Percentiles rank a stretch among this genome's conserved stretches.
Evolutionary conservation across 331 rosid species (phyloP).

Genomic region (Quercus lobata): DNA sequence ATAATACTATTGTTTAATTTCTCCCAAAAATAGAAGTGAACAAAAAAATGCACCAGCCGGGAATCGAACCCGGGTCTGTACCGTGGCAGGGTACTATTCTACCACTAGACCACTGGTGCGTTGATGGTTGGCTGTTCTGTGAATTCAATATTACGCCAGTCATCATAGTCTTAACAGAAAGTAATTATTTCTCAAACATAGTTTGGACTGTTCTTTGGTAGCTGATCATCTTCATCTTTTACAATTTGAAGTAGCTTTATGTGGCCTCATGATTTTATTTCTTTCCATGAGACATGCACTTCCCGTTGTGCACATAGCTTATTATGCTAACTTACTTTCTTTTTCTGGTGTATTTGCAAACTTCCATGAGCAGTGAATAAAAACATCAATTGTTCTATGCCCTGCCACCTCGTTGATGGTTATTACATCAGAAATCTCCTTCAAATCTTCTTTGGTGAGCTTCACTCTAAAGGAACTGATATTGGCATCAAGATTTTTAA

Average conservation of each 20-base stretch:
- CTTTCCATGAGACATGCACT: not conserved
- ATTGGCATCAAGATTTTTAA: slow-evolving; percentile 48
- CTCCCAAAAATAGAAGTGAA: too few relatives aligned
- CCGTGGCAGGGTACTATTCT: slow-evolving; percentile 58
- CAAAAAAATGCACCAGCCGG: slow-evolving; percentile 49
- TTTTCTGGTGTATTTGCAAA: slow-evolving; percentile 39
- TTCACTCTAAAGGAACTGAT: slow-evolving; percentile 44
- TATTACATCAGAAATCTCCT: slow-evolving; percentile 50
- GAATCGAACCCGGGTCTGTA: slow-evolving; percentile 71
- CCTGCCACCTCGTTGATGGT: slow-evolving; percentile 50
- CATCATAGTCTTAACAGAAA: too few relatives aligned
- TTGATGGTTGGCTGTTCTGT: not conserved
- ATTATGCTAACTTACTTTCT: not conserved
- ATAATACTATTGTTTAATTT: too few relatives aligned
- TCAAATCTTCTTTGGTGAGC: slow-evolving; percentile 40
- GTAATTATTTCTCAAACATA: not conserved
- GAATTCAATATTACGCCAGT: not conserved
- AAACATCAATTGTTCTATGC: slow-evolving; percentile 19
- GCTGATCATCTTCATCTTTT: not conserved
- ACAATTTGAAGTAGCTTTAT: not conserved
- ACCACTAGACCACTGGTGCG: slow-evolving; percentile 46
- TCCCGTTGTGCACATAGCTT: not conserved
- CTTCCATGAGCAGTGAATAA: not conserved
- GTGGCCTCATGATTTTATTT: not conserved
- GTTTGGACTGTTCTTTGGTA: not conserved